phyloP scores from a whole-genome alignment of 345 rosid species.

The Brassica carinata region DNA sequence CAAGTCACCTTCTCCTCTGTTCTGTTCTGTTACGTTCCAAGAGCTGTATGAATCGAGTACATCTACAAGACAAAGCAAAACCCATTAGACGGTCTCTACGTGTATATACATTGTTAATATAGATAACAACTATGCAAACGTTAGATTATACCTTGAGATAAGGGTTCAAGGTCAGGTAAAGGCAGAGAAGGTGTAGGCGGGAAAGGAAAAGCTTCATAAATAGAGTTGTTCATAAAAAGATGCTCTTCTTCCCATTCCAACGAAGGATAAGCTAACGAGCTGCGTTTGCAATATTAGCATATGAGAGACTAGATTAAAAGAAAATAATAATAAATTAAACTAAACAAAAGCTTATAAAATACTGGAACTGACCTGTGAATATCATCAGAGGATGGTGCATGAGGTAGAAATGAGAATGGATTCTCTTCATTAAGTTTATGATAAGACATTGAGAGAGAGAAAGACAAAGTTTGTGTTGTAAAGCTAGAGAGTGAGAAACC shows the following conservation, averaged over 20 bases:
- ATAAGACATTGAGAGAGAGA: slow-evolving; percentile 24
- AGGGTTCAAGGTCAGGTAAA: slow-evolving; percentile 42
- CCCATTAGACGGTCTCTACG: slow-evolving; percentile 14
- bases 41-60: slow-evolving; percentile 34
- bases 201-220: slow-evolving; percentile 31
- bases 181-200: slow-evolving; percentile 32
- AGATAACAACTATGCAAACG: neutral
- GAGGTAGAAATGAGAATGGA: slow-evolving; percentile 19
- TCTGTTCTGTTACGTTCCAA: slow-evolving; percentile 40
- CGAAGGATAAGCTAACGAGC: slow-evolving; percentile 15
- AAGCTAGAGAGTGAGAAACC: slow-evolving; percentile 19
- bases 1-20: slow-evolving; percentile 35
- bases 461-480: neutral
- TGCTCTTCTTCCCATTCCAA: slow-evolving; percentile 45
- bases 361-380: slow-evolving; percentile 20
- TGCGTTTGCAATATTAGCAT: slow-evolving; percentile 2
- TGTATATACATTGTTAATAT: neutral
- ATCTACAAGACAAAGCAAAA: slow-evolving; percentile 20
- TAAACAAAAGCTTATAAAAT: neutral
- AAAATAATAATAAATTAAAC: neutral
- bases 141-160: slow-evolving; percentile 40
- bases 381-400: slow-evolving; percentile 25
- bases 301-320: neutral
- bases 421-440: slow-evolving; percentile 20
- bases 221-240: slow-evolving; percentile 23